A percentile compares a stretch with the other conserved stretches of the same genome.
Evolutionary conservation across 1,139 yeast genomes (phyloP).

Genomic region (Saccharomyces pastorianus): DNA sequence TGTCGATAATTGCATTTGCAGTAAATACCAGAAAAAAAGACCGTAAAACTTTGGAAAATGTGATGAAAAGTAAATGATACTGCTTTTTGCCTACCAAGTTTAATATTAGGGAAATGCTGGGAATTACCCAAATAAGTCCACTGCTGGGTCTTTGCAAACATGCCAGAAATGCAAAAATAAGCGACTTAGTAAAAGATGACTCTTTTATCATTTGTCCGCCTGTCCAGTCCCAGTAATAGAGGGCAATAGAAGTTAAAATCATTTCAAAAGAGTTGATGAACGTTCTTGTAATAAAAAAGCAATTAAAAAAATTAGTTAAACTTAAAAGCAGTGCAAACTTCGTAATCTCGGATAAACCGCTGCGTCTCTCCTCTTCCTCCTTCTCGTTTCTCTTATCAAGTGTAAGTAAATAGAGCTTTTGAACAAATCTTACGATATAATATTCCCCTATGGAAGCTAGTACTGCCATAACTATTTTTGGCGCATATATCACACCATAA

Average conservation of each 20-base stretch:
- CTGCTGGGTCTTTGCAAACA: slow-evolving; percentile 81
- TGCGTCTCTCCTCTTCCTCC: slow-evolving; percentile 10
- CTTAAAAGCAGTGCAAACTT: slow-evolving; percentile 38
- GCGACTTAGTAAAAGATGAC: slow-evolving; percentile 20
- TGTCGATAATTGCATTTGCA: slow-evolving; percentile 44
- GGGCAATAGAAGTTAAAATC: slow-evolving; percentile 59
- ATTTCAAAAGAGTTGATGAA: slow-evolving; percentile 82
- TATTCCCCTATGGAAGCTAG: slow-evolving; percentile 70
- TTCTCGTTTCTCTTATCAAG: slow-evolving; percentile 22
- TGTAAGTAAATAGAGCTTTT: slow-evolving; percentile 23
- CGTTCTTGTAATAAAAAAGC: slow-evolving; percentile 73
- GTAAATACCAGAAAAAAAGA: slow-evolving; percentile 29
- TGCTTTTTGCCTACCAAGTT: slow-evolving; percentile 13
- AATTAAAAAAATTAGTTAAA: slow-evolving; percentile 69
- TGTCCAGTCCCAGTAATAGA: slow-evolving; percentile 68
- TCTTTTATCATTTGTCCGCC: slow-evolving; percentile 20
- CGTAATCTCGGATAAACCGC: slow-evolving; percentile 6
- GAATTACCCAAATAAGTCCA: slow-evolving; percentile 58
- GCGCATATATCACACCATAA: slow-evolving; percentile 38
- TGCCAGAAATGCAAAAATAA: slow-evolving; percentile 44
- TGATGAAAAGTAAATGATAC: slow-evolving; percentile 9
- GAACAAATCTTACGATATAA: slow-evolving; percentile 44
- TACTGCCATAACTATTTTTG: slow-evolving; percentile 61
- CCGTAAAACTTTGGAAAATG: slow-evolving; percentile 26
- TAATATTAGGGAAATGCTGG: slow-evolving; percentile 41